Evolutionary conservation across 768 basidiomycete genomes (phyloP).

Genomic region (Lactarius evosmus): DNA sequence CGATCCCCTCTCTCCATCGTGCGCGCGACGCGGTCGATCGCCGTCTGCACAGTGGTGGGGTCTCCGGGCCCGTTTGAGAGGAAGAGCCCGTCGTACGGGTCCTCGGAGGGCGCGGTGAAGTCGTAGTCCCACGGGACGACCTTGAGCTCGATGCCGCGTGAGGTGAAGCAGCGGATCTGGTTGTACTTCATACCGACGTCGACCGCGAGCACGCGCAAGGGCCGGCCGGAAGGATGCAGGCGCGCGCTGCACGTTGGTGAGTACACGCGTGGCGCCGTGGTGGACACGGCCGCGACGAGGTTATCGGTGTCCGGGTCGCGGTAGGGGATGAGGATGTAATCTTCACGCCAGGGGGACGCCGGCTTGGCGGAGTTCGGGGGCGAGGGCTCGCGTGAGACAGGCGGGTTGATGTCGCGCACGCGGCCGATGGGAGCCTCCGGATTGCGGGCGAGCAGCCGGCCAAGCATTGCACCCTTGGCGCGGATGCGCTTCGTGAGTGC

Average conservation of each 20-base stretch:
- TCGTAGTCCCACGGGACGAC: slow-evolving; percentile 98
- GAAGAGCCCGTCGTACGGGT: slow-evolving; percentile 92
- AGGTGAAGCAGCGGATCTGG: slow-evolving; percentile 93
- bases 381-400: slow-evolving; percentile 48
- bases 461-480: slow-evolving; percentile 91
- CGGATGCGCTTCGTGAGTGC: slow-evolving; percentile 95
- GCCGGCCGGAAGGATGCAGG: slow-evolving; percentile 74
- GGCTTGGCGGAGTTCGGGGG: slow-evolving; percentile 41
- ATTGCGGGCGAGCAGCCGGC: slow-evolving; percentile 70
- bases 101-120: slow-evolving; percentile 65
- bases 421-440: slow-evolving; percentile 43
- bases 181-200: slow-evolving; percentile 99
- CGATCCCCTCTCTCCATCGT: slow-evolving; percentile 69
- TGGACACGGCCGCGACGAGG: slow-evolving; percentile 88
- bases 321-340: slow-evolving; percentile 81
- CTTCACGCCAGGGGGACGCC: slow-evolving; percentile 65
- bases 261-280: slow-evolving; percentile 63
- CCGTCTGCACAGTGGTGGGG: slow-evolving; percentile 75
- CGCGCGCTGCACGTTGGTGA: slow-evolving; percentile 53
- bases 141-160: slow-evolving; percentile 92
- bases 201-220: slow-evolving; percentile 80
- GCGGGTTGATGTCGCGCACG: slow-evolving; percentile 36
- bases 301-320: slow-evolving; percentile 85
- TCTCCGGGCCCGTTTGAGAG: slow-evolving; percentile 98
- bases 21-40: slow-evolving; percentile 62